Base-by-base conservation (phyloP, 441 rosid species). In the Daphne laureola region DNA sequence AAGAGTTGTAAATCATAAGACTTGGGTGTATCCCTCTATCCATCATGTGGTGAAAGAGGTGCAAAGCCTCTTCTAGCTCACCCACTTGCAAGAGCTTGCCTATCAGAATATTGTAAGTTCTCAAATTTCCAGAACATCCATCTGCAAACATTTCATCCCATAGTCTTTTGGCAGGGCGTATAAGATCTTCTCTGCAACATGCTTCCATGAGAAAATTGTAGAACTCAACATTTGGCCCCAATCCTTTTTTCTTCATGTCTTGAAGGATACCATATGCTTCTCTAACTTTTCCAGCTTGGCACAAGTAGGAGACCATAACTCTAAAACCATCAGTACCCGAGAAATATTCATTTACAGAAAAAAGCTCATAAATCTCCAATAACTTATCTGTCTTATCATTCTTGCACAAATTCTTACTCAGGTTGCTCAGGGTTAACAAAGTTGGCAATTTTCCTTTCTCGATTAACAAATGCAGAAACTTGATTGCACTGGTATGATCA, bases 141-240 rank as follows among this genome's bases (percentile, higher is more conserved):
- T 59, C 73, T 16, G 78, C 76, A 67, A 88, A 88, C 96, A 88
- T 88, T 78, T 91, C 95, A 67, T 86, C 96, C 98, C 98, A 91
- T 62, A 91, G 72, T 67, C 66, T 86, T 74, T 84, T 91, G 14
- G 98, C 98, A 14, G 98, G 96, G 61, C 93, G 95, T 50, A 86
- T 63, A 49, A 86, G 74, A 68, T 83, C 93, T 46, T 80, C 87
- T 65, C 73, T 73, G 62, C 96, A 88, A 55, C 95, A 84, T 35
- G 90, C 87, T 73, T 86, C 98, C 58, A 91, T 76, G 40, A 91
- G 76, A 50, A 69, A 58, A 55, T 88, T 88, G 57, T 91, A 86
- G 62, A 81, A 64, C 8, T 79, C 62, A 23, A 88, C 80, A 55
- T 75, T 77, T 51, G 89, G 81, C 57, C 44, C 66, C 26, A 88